phyloP scores from a whole-genome alignment of 2,329 filamentous ascomycete genomes.

The Pseudocercospora musae region DNA sequence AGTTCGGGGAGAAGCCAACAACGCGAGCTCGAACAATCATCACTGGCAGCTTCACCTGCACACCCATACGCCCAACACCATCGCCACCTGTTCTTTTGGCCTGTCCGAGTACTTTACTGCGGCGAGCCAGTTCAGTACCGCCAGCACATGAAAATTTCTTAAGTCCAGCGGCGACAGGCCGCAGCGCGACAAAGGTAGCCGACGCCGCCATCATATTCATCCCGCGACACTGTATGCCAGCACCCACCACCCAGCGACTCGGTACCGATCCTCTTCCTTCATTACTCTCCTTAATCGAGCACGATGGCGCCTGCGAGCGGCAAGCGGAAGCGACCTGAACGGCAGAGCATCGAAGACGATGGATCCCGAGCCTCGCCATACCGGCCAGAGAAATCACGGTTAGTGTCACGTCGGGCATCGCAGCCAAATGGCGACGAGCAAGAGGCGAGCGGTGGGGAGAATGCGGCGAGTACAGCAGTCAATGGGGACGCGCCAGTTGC shows the following conservation, averaged over 20 bases:
- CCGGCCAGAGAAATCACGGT: conserved; percentile 48
- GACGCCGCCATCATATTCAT: not conserved
- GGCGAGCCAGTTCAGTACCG: not conserved
- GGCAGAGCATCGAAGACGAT: conserved; percentile 44
- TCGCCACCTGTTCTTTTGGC: not conserved
- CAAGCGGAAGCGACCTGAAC: conserved; percentile 57
- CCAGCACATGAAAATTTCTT: not conserved
- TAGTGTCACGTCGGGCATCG: conserved; percentile 49
- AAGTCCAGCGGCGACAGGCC: not conserved
- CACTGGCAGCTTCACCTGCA: not conserved
- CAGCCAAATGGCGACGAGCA: conserved; percentile 17
- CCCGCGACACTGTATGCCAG: not conserved
- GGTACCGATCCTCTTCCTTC: not conserved
- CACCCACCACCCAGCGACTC: not conserved
- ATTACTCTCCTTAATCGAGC: not conserved
- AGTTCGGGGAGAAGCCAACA: not conserved
- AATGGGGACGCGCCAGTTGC: conserved; percentile 5
- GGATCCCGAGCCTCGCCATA: conserved; percentile 49
- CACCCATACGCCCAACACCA: not conserved
- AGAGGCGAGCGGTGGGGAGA: conserved; percentile 13
- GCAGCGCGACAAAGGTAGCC: not conserved
- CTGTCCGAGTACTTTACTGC: not conserved
- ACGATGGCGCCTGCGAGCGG: conserved; percentile 33
- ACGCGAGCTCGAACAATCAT: not conserved
- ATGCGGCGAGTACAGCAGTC: conserved; percentile 11